These are phyloP conservation scores for Fonsecaea nubica DNA, from an alignment of 2,329 filamentous ascomycete species.

Conservation along the genomic window DNA sequence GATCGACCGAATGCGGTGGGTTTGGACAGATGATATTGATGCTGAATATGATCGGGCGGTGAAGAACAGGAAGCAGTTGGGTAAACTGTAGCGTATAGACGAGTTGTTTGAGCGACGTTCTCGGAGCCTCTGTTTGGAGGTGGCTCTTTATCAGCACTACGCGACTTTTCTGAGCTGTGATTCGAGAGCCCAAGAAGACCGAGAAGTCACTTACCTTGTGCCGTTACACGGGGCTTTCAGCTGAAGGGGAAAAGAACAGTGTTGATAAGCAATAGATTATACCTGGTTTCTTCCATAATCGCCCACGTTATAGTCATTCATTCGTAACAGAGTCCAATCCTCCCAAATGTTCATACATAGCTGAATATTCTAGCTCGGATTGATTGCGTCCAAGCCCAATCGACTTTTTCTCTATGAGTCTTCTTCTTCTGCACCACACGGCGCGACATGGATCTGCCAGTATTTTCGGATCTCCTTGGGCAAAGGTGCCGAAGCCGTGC, in stretches of 20 bases:
- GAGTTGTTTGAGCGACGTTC: neutral
- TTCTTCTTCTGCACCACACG: slow-evolving; percentile 18
- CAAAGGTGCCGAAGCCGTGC: slow-evolving; percentile 12
- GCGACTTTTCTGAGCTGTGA: neutral
- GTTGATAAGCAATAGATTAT: neutral
- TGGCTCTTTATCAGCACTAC: neutral
- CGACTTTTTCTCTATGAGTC: neutral
- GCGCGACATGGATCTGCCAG: slow-evolving; percentile 37
- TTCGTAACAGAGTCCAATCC: neutral
- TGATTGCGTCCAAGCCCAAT: neutral
- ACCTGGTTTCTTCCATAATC: neutral
- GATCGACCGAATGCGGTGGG: slow-evolving; percentile 44
- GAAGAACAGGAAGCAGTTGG: slow-evolving; percentile 13
- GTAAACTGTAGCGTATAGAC: slow-evolving; percentile 5
- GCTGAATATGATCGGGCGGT: slow-evolving; percentile 32
- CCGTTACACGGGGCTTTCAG: neutral
- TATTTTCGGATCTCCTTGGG: slow-evolving; percentile 27
- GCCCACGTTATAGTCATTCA: neutral
- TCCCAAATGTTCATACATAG: neutral
- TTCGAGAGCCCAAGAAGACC: neutral
- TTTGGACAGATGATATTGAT: slow-evolving; percentile 47
- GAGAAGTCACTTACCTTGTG: neutral
- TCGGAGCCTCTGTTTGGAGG: neutral
- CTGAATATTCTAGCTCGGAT: neutral
- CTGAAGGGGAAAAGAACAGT: neutral